Base-by-base conservation (phyloP, 1,284 basidiomycete species). In the Puccinia triticina region DNA sequence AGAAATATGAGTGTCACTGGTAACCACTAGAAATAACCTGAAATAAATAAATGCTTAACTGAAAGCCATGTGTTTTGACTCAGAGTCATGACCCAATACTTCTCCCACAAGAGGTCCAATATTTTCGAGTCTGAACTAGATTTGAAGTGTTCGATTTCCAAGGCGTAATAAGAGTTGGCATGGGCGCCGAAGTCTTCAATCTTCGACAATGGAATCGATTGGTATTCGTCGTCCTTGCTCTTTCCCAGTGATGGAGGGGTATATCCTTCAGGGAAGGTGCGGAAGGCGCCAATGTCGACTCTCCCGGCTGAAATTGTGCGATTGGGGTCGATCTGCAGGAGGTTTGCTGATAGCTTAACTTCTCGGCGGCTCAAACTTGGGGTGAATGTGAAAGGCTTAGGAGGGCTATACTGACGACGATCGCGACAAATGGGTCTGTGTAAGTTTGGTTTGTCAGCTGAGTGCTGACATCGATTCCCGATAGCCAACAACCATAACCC, bases 171-270 rank as follows among this genome's bases (percentile, higher is more conserved):
- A 84, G 94, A 91, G 86, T 94, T 93, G n/a, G 96, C 95, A 86
- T 99, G 96, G 2, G 97, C 96, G 87, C 96, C 96, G 86, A 97
- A 98, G 87, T 98, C 95, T 88, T 97, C 95, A 83, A 98, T 95
- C 89, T 97, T 97, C 88, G 90, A 91, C 59, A 96, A 90, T 0
- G 32, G 61, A 55, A 43, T 8, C 26, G 37, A 74, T 26, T 64
- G 40, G 61, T 61, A 67, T 10, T 55, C 46, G 34, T 26, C 73
- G 61, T 59, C 61, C 40, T 64, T 57, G 40, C n/a, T 61, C 26
- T 76, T 64, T 8, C 43, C 50, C 12, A 32, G 14, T 16, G 66
- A 76, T 26, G 84, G 80, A 1, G 85, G 76, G 32, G 40, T 77
- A 78, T 88, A 85, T 74, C 88, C 89, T 87, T 94, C 93, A 0